Evolutionary conservation across 805 yeast species (phyloP), one percentile per base, ranked within the genome.

Genomic region (Vanderwaltozyma verrucispora): DNA sequence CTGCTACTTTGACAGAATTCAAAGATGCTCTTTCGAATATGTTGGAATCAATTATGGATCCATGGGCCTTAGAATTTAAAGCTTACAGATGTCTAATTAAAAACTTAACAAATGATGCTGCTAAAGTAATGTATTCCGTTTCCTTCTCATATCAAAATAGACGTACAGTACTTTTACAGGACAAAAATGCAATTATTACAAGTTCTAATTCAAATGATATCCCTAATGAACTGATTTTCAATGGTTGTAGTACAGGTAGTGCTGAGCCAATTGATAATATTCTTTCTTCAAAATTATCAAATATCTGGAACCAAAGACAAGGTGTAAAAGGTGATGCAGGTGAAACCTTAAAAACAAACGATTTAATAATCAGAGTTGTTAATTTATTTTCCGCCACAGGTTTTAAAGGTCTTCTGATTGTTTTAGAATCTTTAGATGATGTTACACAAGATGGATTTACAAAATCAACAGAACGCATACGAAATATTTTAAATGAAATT

Each of bases 241-340:
- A 50, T 31, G 48, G 46, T 24, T 50, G 57, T 30, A 46, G 49
- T 21, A 43, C 50, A 4, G 54, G 54, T 9, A 43, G 40, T 21
- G 46, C 48, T 11, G 56, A 49, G 24, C 36, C 60, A 3, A 41
- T 57, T 28, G 61, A 57, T 32, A 24, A 36, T 11, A 39, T 57
- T 5, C 25, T 58, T 15, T 31, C 45, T 0, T 43, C 45, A 10
- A 55, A 53, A 33, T 46, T 58, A 15, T 49, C 59, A 2, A 56
- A 54, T 37, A 47, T 58, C 14, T 58, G 63, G 63, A 45, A 48
- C 10, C 59, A 49, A 31, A 42, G 62, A 32, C 60, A 56, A 39
- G 40, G 47, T 15, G 47, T 58, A 7, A 51, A 48, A 36, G 63
- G 63, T 16, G 61, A 56, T 29, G 54, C 51, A 6, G 63, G 63